Evolutionary conservation across 2,329 filamentous ascomycete genomes (phyloP).

Genomic region (Trichoderma afroharzianum): DNA sequence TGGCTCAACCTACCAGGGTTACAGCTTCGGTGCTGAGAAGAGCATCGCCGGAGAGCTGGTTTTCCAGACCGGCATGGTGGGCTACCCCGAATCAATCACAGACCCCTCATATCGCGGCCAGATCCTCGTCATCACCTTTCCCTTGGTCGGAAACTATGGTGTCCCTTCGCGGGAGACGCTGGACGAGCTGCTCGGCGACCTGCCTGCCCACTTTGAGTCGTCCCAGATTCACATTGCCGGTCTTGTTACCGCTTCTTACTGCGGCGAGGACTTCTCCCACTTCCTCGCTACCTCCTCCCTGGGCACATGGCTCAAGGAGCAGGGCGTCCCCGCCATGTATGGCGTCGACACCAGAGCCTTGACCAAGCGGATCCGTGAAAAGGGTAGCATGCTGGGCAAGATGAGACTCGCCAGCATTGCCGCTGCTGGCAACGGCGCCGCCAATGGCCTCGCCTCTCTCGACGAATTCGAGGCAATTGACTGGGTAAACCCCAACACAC

Average conservation of each 20-base stretch:
- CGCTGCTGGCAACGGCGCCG: slow-evolving; percentile 43
- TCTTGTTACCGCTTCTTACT: slow-evolving; percentile 85
- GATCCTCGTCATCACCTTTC: slow-evolving; percentile 95
- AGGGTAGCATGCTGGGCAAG: slow-evolving; percentile 94
- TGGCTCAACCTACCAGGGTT: slow-evolving; percentile 85
- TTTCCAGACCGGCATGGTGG: slow-evolving; percentile 99
- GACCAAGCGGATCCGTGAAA: slow-evolving; percentile 89
- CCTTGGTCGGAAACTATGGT: slow-evolving; percentile 94
- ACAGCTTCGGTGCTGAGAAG: slow-evolving; percentile 94
- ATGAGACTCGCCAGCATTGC: slow-evolving; percentile 66
- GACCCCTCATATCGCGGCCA: slow-evolving; percentile 87
- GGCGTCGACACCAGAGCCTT: slow-evolving; percentile 90
- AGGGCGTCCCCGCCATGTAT: slow-evolving; percentile 89
- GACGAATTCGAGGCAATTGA: slow-evolving; percentile 71
- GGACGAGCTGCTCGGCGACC: slow-evolving; percentile 78
- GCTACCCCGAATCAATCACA: slow-evolving; percentile 91
- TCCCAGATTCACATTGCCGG: slow-evolving; percentile 90
- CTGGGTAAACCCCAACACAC: slow-evolving; percentile 88
- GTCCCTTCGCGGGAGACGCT: slow-evolving; percentile 82
- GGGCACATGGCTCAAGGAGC: slow-evolving; percentile 93
- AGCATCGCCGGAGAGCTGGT: slow-evolving; percentile 95
- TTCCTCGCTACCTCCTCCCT: slow-evolving; percentile 87
- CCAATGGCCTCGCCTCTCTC: slow-evolving; percentile 34
- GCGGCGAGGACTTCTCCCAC: slow-evolving; percentile 93
- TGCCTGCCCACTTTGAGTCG: slow-evolving; percentile 92